Evolutionary conservation across 805 yeast genomes (phyloP).

Genomic region (Wickerhamomyces silvicola): DNA sequence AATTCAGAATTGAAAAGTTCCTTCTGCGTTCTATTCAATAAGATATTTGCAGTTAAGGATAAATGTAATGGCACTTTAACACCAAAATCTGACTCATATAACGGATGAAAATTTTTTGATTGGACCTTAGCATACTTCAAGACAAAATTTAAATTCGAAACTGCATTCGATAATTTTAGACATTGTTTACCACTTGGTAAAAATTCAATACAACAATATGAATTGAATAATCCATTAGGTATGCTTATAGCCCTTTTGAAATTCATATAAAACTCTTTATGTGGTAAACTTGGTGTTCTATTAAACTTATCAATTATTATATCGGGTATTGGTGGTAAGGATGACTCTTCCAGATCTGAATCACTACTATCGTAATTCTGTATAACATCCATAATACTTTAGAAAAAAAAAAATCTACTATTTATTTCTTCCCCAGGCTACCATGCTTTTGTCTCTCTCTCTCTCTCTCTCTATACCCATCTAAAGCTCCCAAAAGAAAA

Average conservation of each 20-base stretch:
- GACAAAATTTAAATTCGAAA: too few species aligned
- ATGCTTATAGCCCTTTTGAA: conserved; percentile 4
- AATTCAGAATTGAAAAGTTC: neutral
- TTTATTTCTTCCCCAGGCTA: too few species aligned
- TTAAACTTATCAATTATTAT: conserved; percentile 10
- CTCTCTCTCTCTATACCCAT: too few species aligned
- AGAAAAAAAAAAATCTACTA: too few species aligned
- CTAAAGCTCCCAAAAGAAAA: too few species aligned
- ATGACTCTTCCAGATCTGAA: conserved; percentile 1
- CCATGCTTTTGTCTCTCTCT: too few species aligned
- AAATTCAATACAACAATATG: conserved; percentile 9
- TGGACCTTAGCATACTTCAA: too few species aligned
- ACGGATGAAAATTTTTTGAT: conserved; percentile 6
- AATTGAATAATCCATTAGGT: conserved; percentile 5
- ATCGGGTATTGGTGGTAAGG: conserved; percentile 11
- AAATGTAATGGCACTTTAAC: conserved; percentile 10
- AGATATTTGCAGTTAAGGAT: conserved; percentile 6
- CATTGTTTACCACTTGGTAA: conserved; percentile 1
- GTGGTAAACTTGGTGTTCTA: conserved; percentile 7
- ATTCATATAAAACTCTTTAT: conserved; percentile 8
- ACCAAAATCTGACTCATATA: conserved; percentile 1
- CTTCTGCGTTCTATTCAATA: conserved; percentile 1
- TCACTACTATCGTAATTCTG: conserved; percentile 3
- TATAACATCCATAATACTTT: too few species aligned
- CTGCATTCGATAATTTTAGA: conserved; percentile 3